Evolutionary conservation across 495 filamentous ascomycete genomes (phyloP).

Genomic region (Glutinoglossum americanum): DNA sequence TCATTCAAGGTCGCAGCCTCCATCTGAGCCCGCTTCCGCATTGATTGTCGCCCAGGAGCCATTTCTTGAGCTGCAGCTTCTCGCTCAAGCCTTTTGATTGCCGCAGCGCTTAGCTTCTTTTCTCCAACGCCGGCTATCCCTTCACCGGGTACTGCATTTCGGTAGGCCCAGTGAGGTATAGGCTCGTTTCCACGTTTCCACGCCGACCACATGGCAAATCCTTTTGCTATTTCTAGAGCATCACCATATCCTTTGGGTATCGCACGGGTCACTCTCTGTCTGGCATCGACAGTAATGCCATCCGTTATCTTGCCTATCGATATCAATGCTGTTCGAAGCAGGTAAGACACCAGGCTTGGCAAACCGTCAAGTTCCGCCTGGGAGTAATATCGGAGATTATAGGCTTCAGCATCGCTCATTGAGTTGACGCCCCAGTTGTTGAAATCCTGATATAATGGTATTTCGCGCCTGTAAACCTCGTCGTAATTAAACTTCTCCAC

Average conservation of each 20-base stretch:
- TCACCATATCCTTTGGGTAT: constrained; percentile 43
- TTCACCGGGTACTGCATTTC: constrained; percentile 13
- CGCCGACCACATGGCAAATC: constrained; percentile 47
- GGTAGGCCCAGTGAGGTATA: constrained; percentile 41
- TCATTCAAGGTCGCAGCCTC: constrained; percentile 1
- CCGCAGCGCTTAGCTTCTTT: constrained; percentile 14
- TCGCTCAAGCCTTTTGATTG: constrained; percentile 12
- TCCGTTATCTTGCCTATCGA: constrained; percentile 38
- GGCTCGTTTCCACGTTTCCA: constrained; percentile 56
- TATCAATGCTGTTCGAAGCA: constrained; percentile 48
- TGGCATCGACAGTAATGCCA: constrained; percentile 30
- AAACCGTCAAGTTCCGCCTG: constrained; percentile 48
- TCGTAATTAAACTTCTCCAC: constrained; percentile 33
- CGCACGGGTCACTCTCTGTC: constrained; percentile 37
- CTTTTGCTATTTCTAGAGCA: constrained; percentile 35
- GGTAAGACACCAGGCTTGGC: constrained; percentile 37
- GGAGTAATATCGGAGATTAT: constrained; percentile 44
- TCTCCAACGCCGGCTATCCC: constrained; percentile 6
- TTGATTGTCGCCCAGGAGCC: constrained; percentile 13
- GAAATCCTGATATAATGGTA: constrained; percentile 36
- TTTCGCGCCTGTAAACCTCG: constrained; percentile 29
- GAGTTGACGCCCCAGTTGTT: constrained; percentile 30
- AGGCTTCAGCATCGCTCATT: constrained; percentile 17
- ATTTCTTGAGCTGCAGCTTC: constrained; percentile 10
- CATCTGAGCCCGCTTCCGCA: constrained; percentile 9